phyloP scores from a whole-genome alignment of 768 basidiomycete species.

The Leccinum truebloodii region DNA sequence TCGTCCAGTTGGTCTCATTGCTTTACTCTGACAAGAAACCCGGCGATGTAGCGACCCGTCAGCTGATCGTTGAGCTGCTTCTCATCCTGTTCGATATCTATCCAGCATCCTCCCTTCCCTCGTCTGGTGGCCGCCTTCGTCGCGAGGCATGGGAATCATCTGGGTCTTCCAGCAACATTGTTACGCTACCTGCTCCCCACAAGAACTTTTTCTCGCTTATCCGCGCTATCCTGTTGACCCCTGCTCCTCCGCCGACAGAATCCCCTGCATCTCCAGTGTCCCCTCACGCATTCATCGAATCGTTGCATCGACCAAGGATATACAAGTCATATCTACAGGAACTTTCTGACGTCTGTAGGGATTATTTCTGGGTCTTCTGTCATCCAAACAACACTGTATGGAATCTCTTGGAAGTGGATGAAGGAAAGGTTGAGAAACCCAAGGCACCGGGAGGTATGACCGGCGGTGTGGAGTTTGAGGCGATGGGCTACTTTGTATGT shows the following conservation, averaged over 20 bases:
- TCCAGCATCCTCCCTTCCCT: slow-evolving; percentile 67
- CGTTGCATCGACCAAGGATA: slow-evolving; percentile 64
- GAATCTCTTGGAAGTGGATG: slow-evolving; percentile 81
- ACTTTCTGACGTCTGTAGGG: slow-evolving; percentile 86
- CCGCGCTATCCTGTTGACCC: slow-evolving; percentile 72
- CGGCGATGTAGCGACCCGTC: slow-evolving; percentile 87
- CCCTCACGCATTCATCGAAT: slow-evolving; percentile 81
- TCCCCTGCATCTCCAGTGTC: slow-evolving; percentile 60
- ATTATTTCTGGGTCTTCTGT: slow-evolving; percentile 97
- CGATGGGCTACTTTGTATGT: slow-evolving; percentile 91
- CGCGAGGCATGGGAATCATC: slow-evolving; percentile 61
- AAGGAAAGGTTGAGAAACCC: slow-evolving; percentile 82
- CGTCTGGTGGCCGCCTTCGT: slow-evolving; percentile 39
- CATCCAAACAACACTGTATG: slow-evolving; percentile 93
- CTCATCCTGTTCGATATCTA: slow-evolving; percentile 89
- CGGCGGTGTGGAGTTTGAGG: slow-evolving; percentile 97
- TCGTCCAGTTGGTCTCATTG: slow-evolving; percentile 76
- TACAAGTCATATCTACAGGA: slow-evolving; percentile 84
- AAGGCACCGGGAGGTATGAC: slow-evolving; percentile 98
- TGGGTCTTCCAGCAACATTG: slow-evolving; percentile 46
- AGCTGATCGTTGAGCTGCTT: slow-evolving; percentile 87
- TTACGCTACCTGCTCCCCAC: slow-evolving; percentile 74
- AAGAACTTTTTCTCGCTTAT: slow-evolving; percentile 72
- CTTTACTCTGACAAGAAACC: slow-evolving; percentile 98
- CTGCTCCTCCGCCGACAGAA: slow-evolving; percentile 65